Base-by-base conservation (phyloP, 1,284 basidiomycete species). In the Irpex sp. region DNA sequence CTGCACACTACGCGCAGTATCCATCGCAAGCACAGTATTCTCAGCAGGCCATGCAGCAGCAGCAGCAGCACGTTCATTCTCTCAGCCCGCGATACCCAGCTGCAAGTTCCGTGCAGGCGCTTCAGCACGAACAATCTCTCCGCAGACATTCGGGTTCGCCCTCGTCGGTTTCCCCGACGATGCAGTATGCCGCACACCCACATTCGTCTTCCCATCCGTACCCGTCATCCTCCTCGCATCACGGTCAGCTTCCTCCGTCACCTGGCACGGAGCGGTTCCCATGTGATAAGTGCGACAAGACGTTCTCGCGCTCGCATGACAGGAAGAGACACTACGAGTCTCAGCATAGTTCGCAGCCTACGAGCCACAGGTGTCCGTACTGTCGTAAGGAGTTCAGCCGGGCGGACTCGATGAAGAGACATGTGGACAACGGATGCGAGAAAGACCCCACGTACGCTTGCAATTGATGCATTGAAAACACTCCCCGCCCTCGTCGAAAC, bases 301-400 rank as follows among this genome's bases (percentile, higher is more conserved):
- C 88, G 17, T 92, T 92, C 74, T 89, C 87, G 46, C 84, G 90
- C 63, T 82, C 87, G 63, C 89, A 92, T 74, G 90, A 92, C 74
- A 83, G 88, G 67, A 90, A 91, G 75, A 82, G 90, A 64, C 90
- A 92, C 76, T 83, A 84, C 66, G 88, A 90, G 75, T 89, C 86
- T n/a, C 87, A 89, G 68, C 88, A 90, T 68, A 78, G 83, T 59
- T 69, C 83, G 31, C 79, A 80, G 17, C 85, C 86, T 51, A 78
- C 84, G 61, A 74, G 81, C 62, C 88, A 92, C 71, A 80, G 79
- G 59, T 92, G 90, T 74, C 81, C 79, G 33, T 85, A 79, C 71
- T 92, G 90, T 75, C 79, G 81, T 66, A 91, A 90, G 73, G 85
- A 85, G 69, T 92, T 92, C 72, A 89, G 87, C 75, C 83, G 90